A percentile compares a stretch with the other conserved stretches of the same genome.
Conservation (phyloP, 805 yeast species). For the Kuraishia borneana region DNA sequence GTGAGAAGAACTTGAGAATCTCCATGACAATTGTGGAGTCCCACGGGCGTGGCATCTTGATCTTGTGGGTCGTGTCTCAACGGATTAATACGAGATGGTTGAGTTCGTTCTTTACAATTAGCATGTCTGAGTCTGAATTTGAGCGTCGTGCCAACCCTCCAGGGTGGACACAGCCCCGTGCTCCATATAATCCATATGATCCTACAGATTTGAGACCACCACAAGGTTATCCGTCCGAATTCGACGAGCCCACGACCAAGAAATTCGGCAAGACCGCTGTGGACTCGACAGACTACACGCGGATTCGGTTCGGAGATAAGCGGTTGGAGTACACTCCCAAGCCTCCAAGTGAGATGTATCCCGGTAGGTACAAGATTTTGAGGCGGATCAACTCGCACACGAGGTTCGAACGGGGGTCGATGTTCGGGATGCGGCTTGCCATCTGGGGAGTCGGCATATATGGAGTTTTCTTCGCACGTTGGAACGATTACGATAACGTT, state of each 20-base stretch:
- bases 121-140: no score
- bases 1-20: conserved; percentile 27
- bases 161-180: conserved; percentile 74
- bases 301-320: conserved; percentile 64
- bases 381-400: conserved; percentile 42
- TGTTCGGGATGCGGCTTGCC: conserved; percentile 39
- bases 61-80: no score
- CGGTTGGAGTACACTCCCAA: conserved; percentile 67
- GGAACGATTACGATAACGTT: conserved; percentile 77
- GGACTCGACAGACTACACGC: conserved; percentile 55
- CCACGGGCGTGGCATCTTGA: not conserved
- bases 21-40: conserved; percentile 3
- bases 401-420: conserved; percentile 49
- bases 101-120: no score
- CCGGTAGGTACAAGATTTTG: conserved; percentile 69
- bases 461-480: conserved; percentile 62
- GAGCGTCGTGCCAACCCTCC: conserved; percentile 62
- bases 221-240: conserved; percentile 81
- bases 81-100: no score
- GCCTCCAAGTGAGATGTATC: conserved; percentile 62
- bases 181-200: conserved; percentile 82
- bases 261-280: conserved; percentile 37
- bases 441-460: conserved; percentile 40
- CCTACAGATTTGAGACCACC: conserved; percentile 69
- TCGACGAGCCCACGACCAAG: conserved; percentile 53